Conservation (phyloP, 768 basidiomycete species). For the Naematelia encephala region DNA sequence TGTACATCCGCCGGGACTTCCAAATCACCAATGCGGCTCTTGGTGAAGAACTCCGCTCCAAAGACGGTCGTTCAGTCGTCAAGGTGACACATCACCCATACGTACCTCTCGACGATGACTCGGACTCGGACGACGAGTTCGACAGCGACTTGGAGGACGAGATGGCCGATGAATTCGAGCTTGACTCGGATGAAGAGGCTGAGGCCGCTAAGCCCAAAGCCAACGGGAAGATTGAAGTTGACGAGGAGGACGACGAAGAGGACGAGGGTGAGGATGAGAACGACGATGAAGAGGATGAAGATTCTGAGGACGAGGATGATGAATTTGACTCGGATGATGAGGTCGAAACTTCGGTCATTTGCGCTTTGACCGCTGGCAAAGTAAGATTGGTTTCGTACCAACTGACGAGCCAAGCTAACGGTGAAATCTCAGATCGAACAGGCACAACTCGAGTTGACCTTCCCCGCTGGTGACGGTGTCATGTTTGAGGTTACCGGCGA, state of each 20-base stretch:
- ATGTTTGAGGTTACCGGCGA: conserved; percentile 71
- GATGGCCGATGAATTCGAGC: conserved; percentile 27
- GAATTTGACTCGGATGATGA: too few relatives aligned
- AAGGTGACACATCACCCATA: conserved; percentile 51
- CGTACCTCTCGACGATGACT: conserved; percentile 38
- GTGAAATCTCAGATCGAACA: conserved; percentile 70
- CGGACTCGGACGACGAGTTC: conserved; percentile 44
- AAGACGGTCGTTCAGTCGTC: conserved; percentile 52
- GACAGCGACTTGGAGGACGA: conserved; percentile 41
- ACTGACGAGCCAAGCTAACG: conserved; percentile 9
- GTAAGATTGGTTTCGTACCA: conserved; percentile 53
- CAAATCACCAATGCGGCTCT: conserved; percentile 79
- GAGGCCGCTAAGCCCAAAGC: conserved; percentile 55
- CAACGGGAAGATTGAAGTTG: conserved; percentile 15
- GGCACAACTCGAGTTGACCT: conserved; percentile 64
- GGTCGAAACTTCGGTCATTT: conserved; percentile 56
- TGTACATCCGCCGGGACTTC: conserved; percentile 66
- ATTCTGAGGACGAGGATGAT: conserved; percentile 46
- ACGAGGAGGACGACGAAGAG: conserved; percentile 56
- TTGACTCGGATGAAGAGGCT: conserved; percentile 50
- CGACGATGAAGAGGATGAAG: conserved; percentile 29
- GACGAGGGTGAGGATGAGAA: conserved; percentile 36
- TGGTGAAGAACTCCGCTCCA: conserved; percentile 66
- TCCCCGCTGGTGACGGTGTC: conserved; percentile 63
- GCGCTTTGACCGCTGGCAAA: conserved; percentile 76